Percentiles rank a stretch among this genome's conserved stretches.
phyloP scores from a whole-genome alignment of 2,329 filamentous ascomycete species.

The Microdochium trichocladiopsis region DNA sequence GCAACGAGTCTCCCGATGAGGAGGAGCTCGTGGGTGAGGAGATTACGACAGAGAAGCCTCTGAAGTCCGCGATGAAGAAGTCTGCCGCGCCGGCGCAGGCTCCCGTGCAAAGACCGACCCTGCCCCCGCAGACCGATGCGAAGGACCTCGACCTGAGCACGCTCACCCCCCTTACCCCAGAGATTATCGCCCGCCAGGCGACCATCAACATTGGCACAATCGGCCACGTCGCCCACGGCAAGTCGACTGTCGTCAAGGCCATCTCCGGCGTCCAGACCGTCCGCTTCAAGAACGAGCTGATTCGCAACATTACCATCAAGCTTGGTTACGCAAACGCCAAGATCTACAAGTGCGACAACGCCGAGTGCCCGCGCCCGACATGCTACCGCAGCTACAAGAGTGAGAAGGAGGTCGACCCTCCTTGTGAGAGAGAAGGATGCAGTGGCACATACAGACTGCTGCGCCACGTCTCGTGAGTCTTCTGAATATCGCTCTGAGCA shows the following conservation, averaged over 20 bases:
- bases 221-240: constrained; percentile 97
- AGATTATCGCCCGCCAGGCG: constrained; percentile 95
- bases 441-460: constrained; percentile 79
- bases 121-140: constrained; percentile 90
- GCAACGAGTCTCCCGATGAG: constrained; percentile 51
- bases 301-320: constrained; percentile 99
- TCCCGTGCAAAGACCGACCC: constrained; percentile 36
- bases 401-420: constrained; percentile 96
- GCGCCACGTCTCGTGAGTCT: constrained; percentile 81
- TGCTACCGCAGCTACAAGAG: constrained; percentile 98
- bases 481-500: no score
- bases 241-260: constrained; percentile 97
- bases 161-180: constrained; percentile 80
- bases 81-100: constrained; percentile 48
- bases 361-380: constrained; percentile 82
- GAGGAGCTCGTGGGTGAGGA: constrained; percentile 51
- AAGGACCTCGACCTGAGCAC: constrained; percentile 75
- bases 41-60: constrained; percentile 55
- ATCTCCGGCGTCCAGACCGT: constrained; percentile 99
- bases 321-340: constrained; percentile 98
- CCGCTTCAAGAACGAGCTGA: constrained; percentile 98
- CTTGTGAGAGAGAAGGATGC: constrained; percentile 91
- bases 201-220: constrained; percentile 99
- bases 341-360: constrained; percentile 97
- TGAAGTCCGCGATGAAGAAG: constrained; percentile 87